Conservation (phyloP, 2,329 filamentous ascomycete genomes). For the Exophiala viscosa region DNA sequence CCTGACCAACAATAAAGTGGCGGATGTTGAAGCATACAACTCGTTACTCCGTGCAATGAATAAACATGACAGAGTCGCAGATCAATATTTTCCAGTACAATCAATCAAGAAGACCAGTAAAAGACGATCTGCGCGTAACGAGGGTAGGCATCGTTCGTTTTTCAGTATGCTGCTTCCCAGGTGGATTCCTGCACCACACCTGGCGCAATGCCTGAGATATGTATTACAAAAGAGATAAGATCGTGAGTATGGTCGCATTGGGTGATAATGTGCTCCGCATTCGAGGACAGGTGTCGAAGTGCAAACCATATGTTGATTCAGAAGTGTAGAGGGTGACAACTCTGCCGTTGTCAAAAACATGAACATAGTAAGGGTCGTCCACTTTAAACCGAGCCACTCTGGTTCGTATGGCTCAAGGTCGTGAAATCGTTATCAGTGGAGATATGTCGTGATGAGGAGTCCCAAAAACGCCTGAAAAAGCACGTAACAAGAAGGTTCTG, state of each 20-base stretch:
- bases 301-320: not conserved
- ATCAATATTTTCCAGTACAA: conserved; percentile 26
- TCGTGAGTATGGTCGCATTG: conserved; percentile 1
- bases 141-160: conserved; percentile 11
- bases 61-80: conserved; percentile 30
- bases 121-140: conserved; percentile 15
- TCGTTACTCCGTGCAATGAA: conserved; percentile 28
- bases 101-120: conserved; percentile 30
- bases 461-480: conserved; percentile 16
- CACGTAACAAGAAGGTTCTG: conserved; percentile 6
- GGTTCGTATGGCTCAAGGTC: conserved; percentile 24
- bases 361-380: conserved; percentile 13
- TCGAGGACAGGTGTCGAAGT: not conserved
- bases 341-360: conserved; percentile 12
- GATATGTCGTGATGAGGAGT: conserved; percentile 17
- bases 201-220: conserved; percentile 3
- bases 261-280: not conserved
- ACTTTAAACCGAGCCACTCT: conserved; percentile 23
- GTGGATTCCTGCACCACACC: not conserved
- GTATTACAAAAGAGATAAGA: conserved; percentile 21
- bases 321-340: conserved; percentile 12
- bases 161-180: conserved; percentile 6
- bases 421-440: conserved; percentile 22
- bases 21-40: conserved; percentile 8
- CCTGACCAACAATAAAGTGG: not conserved